Base-by-base conservation (phyloP, 768 basidiomycete genomes). In the Neoboletus magnificus region DNA sequence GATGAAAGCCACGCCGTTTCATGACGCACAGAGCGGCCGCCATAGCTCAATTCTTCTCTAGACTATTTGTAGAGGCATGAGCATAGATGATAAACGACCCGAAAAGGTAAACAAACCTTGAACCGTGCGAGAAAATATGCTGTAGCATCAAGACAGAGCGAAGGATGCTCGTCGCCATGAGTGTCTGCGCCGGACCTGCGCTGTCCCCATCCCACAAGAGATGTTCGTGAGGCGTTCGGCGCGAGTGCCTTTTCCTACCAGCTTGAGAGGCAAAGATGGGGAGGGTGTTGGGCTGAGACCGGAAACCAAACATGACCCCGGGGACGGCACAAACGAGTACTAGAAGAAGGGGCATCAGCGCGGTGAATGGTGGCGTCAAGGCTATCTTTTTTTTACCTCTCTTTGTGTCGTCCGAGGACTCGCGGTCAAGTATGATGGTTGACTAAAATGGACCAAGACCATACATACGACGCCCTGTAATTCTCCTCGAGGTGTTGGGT, bases 291-390 rank as follows among this genome's bases (percentile, higher is more conserved):
- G n/a, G 5, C 8, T 5, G 20, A 22, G 22, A 40, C 22, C 33
- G 45, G 48, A 47, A 44, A 52, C 42, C 43, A 52, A 33, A 45
- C 4, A 32, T 51, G 54, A 48, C 25, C 12, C 45, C 48, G 49
- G 43, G 25, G 50, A 43, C 30, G 30, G 30, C 27, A 36, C 23
- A 18, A 47, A 37, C 22, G 30, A 27, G 37, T 43, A 50, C 47
- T 32, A 43, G 32, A 23, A 41, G 10, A 33, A 46, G 48, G 42
- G 46, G 46, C 22, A 35, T 55, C 59, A 60, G 35, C 27, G 23
- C 20, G 29, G 39, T 42, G 48, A 32, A 32, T 9, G 13, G 32
- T 20, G 48, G 18, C 48, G 36, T 48, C 50, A 48, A 33, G n/a
- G 37, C 16, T 37, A 15, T n/a, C 12, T 7, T 23, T 30, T 30